Evolutionary conservation across 2,329 filamentous ascomycete species (phyloP).

Genomic region (Trichoderma guizhouense): DNA sequence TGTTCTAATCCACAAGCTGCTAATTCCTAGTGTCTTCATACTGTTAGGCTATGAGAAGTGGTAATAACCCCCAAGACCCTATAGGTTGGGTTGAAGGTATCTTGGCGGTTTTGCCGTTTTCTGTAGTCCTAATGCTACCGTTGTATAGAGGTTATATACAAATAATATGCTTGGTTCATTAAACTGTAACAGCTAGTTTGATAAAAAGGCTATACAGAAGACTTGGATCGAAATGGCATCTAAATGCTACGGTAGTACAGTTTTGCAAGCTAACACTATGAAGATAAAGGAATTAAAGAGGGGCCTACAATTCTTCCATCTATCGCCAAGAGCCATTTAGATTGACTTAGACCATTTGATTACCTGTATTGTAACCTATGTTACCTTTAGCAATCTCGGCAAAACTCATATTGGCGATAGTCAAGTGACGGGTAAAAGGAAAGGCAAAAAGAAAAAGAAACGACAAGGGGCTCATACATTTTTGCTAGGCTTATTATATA

Average conservation of each 20-base stretch:
- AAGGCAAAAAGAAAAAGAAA: background rate
- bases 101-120: background rate
- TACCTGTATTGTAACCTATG: background rate
- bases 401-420: conserved; percentile 1
- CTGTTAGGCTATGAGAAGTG: background rate
- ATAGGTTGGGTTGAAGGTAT: background rate
- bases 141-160: background rate
- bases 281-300: background rate
- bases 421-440: background rate
- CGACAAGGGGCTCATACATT: background rate
- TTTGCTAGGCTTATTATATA: background rate
- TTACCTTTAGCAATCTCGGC: conserved; percentile 6
- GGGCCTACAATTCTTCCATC: background rate
- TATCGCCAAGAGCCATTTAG: background rate
- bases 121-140: background rate
- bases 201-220: background rate
- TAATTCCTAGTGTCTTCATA: background rate
- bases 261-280: background rate
- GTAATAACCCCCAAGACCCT: background rate
- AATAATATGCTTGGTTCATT: background rate
- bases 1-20: background rate
- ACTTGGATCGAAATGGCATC: background rate
- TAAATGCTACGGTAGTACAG: background rate
- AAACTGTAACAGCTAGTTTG: background rate
- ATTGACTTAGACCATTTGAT: background rate